These are phyloP conservation scores for Clitopilus hobsonii DNA, from an alignment of 768 basidiomycete species.

Conservation along the genomic window DNA sequence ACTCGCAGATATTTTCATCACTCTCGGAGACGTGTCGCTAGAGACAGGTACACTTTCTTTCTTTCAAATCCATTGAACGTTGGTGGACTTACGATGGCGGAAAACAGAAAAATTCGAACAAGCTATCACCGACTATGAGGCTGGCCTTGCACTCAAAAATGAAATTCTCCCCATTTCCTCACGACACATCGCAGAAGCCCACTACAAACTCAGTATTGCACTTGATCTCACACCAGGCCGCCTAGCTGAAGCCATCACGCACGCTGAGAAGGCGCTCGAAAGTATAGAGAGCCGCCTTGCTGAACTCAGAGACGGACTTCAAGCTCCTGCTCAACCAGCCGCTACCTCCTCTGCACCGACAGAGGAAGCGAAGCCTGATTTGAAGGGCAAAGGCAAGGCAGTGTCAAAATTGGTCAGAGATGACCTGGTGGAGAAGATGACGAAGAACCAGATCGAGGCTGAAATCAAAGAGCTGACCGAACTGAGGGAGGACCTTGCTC, in stretches of 20 bases:
- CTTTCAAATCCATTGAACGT: conserved; percentile 1
- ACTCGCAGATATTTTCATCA: conserved; percentile 86
- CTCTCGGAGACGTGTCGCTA: conserved; percentile 92
- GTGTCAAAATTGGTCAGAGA: conserved; percentile 40
- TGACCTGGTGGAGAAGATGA: conserved; percentile 62
- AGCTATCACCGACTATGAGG: conserved; percentile 83
- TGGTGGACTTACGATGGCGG: too few species aligned
- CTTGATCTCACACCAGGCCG: conserved; percentile 87
- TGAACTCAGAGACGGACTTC: conserved; percentile 48
- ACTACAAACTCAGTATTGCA: conserved; percentile 92
- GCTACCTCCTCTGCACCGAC: conserved; percentile 11
- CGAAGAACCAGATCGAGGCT: conserved; percentile 63
- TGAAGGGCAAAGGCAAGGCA: conserved; percentile 73
- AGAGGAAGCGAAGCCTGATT: conserved; percentile 29
- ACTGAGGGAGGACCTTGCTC: conserved; percentile 74
- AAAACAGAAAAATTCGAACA: conserved; percentile 89
- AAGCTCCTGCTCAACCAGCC: conserved; percentile 17
- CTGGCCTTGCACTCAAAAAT: conserved; percentile 69
- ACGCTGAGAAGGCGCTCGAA: conserved; percentile 75
- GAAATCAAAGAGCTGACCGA: conserved; percentile 79
- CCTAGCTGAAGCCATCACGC: conserved; percentile 73
- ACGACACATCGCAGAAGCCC: conserved; percentile 88
- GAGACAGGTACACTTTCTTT: conserved; percentile 74
- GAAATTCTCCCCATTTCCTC: conserved; percentile 80
- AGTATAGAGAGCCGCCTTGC: conserved; percentile 70